A percentile compares a stretch with the other conserved stretches of the same genome.
These are phyloP conservation scores for Trichoderma guizhouense DNA, from an alignment of 2,329 filamentous ascomycete genomes.

Conservation along the genomic window DNA sequence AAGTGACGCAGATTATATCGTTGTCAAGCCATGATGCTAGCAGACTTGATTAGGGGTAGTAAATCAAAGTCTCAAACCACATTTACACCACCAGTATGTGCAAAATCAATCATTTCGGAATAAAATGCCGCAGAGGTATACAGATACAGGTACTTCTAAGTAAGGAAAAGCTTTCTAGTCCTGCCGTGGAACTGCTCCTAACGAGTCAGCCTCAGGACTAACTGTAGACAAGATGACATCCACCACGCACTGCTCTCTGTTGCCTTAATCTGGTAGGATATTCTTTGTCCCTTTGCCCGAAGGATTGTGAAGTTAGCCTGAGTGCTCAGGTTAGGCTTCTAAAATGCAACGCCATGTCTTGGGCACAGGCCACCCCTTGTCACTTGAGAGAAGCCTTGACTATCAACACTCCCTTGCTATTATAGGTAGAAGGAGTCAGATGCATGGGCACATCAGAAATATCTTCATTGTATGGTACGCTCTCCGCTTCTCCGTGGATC, in stretches of 20 bases:
- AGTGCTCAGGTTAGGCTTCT: neutral
- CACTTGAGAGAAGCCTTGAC: neutral
- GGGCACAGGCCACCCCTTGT: neutral
- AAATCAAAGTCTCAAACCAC: neutral
- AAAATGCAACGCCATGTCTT: neutral
- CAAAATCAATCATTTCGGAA: neutral
- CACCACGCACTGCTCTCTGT: neutral
- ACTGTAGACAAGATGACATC: neutral
- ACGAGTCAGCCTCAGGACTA: neutral
- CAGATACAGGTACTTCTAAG: fast-evolving
- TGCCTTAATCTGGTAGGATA: neutral
- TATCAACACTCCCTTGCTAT: neutral
- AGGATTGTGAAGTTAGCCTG: neutral
- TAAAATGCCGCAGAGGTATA: neutral
- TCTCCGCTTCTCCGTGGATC: neutral
- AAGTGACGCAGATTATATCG: neutral
- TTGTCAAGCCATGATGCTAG: neutral
- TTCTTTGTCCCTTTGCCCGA: neutral
- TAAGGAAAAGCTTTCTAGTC: fast-evolving
- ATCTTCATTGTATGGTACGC: neutral
- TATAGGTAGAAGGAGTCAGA: neutral
- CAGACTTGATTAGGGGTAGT: neutral
- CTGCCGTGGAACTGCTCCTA: neutral
- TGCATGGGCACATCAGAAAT: fast-evolving
- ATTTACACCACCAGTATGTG: neutral